Percentiles rank a stretch among this genome's conserved stretches.
These are phyloP conservation scores for Planoprotostelium fungivorum DNA, from an alignment of 78 protist species.

Conservation along the genomic window DNA sequence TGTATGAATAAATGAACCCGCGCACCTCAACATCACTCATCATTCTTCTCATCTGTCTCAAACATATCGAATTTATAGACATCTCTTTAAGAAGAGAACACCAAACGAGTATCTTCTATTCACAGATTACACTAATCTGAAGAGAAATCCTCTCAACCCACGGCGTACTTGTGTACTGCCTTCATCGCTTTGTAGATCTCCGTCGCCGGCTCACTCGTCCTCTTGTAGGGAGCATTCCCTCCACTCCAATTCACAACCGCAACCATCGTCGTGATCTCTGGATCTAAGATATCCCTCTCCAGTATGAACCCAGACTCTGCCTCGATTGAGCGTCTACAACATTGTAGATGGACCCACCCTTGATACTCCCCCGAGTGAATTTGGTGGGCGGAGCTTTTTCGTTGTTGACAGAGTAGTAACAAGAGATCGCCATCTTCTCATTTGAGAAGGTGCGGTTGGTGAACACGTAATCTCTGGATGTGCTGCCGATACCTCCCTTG, in stretches of 20 bases:
- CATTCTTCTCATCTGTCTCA: too few relatives aligned
- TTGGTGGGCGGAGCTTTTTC: neutral
- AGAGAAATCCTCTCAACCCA: neutral
- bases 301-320: neutral
- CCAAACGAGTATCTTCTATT: too few relatives aligned
- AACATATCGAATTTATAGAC: too few relatives aligned
- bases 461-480: neutral
- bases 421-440: neutral
- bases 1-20: too few relatives aligned
- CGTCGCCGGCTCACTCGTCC: neutral
- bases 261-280: neutral
- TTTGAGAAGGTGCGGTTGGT: neutral
- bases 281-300: neutral
- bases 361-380: neutral
- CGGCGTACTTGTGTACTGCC: neutral
- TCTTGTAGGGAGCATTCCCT: neutral
- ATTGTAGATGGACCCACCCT: neutral
- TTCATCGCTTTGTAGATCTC: neutral
- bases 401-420: neutral
- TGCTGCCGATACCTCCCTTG: neutral
- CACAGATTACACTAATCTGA: too few relatives aligned
- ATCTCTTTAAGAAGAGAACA: too few relatives aligned
- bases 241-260: neutral
- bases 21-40: too few relatives aligned
- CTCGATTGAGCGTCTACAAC: neutral